Evolutionary conservation across 1,284 basidiomycete species (phyloP).

Genomic region (Trametes versicolor): DNA sequence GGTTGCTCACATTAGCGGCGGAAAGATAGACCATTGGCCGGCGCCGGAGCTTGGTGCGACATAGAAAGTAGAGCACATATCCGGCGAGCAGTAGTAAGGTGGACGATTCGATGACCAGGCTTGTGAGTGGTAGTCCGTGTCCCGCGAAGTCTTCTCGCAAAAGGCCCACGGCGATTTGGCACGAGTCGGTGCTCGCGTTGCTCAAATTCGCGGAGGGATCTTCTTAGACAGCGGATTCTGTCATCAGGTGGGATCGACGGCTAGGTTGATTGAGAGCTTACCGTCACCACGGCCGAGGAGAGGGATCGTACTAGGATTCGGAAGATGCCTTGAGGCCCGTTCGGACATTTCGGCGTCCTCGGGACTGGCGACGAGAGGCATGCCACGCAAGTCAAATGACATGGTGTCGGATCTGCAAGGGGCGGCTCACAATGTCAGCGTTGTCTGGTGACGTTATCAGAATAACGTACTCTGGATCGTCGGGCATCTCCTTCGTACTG

Average conservation of each 20-base stretch:
- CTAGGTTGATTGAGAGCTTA: background rate
- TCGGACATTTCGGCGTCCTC: background rate
- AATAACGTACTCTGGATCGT: background rate
- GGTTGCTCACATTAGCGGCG: background rate
- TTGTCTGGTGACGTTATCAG: background rate
- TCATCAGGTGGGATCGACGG: background rate
- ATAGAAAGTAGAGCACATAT: conserved; percentile 13
- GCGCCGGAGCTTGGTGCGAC: conserved; percentile 1
- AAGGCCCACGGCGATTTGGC: conserved; percentile 1
- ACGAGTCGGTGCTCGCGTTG: background rate
- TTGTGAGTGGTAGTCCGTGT: conserved; percentile 14
- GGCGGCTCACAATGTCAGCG: background rate
- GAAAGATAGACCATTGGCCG: background rate
- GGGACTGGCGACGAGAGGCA: background rate
- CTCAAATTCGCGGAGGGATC: no score
- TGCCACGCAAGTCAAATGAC: no score
- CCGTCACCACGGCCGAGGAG: background rate
- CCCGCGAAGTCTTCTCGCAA: conserved; percentile 3
- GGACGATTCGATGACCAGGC: conserved; percentile 16
- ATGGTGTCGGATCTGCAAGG: background rate
- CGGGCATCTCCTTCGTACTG: background rate
- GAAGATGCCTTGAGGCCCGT: background rate
- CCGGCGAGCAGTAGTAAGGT: conserved; percentile 13
- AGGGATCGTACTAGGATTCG: background rate
- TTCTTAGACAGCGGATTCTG: background rate